phyloP scores from a whole-genome alignment of 2,329 filamentous ascomycete species.

The Cordyceps cateniannulata region DNA sequence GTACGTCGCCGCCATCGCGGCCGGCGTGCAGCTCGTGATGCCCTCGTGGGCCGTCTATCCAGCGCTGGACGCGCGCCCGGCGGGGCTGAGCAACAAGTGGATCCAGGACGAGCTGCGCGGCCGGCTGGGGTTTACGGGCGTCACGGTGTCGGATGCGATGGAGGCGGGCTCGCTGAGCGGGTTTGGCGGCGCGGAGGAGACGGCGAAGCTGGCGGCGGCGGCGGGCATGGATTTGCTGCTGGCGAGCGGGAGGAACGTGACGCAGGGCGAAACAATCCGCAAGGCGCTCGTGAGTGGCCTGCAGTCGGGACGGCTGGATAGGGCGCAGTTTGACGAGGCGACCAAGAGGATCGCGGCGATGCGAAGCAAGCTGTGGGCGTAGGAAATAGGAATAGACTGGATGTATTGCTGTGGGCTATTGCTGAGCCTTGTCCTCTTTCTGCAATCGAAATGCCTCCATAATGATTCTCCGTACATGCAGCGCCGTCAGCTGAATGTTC shows the following conservation, averaged over 20 bases:
- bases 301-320: conserved; percentile 8
- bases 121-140: conserved; percentile 15
- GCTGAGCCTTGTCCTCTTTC: conserved; percentile 11
- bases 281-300: conserved; percentile 14
- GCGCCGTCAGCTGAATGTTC: conserved; percentile 25
- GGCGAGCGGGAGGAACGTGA: conserved; percentile 15
- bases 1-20: conserved; percentile 16
- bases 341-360: conserved; percentile 15
- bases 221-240: conserved; percentile 18
- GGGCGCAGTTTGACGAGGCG: conserved; percentile 15
- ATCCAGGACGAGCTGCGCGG: conserved; percentile 17
- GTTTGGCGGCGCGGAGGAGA: conserved; percentile 11
- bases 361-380: conserved; percentile 12
- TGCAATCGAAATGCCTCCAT: conserved; percentile 26
- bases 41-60: conserved; percentile 18
- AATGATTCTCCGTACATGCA: conserved; percentile 21
- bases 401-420: not conserved
- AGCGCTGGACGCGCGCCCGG: conserved; percentile 15
- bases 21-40: conserved; percentile 17
- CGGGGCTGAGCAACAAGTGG: conserved; percentile 18
- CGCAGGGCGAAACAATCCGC: conserved; percentile 15
- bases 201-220: conserved; percentile 11
- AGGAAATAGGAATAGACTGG: not conserved
- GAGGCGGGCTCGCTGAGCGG: conserved; percentile 15
- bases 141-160: conserved; percentile 18